phyloP scores from a whole-genome alignment of 768 basidiomycete species.

The Pleurotus tuber-regium region DNA sequence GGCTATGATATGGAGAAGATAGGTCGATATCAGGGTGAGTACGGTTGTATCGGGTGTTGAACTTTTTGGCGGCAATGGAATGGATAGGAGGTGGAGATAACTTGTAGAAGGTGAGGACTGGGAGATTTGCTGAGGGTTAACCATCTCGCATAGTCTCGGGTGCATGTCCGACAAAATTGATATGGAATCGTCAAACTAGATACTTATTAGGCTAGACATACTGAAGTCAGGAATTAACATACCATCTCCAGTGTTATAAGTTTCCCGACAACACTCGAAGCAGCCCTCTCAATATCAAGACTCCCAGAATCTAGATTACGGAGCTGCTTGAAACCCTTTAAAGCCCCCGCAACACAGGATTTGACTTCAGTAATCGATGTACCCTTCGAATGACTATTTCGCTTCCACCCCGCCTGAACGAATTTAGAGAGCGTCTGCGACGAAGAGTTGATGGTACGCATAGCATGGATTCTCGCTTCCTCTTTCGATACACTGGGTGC shows the following conservation, averaged over 20 bases:
- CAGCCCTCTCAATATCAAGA: slow-evolving; percentile 73
- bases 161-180: slow-evolving; percentile 45
- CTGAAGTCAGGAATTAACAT: too few relatives aligned
- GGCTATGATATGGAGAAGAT: slow-evolving; percentile 53
- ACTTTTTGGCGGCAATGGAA: slow-evolving; percentile 37
- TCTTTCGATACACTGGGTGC: slow-evolving; percentile 22
- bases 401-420: slow-evolving; percentile 62
- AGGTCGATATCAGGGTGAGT: slow-evolving; percentile 57
- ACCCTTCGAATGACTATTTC: slow-evolving; percentile 21
- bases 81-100: slow-evolving; percentile 34
- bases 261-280: slow-evolving; percentile 64
- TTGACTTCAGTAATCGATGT: slow-evolving; percentile 26
- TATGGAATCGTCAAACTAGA: slow-evolving; percentile 53
- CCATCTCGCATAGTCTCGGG: slow-evolving; percentile 35
- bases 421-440: slow-evolving; percentile 54
- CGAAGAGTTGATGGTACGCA: slow-evolving; percentile 63
- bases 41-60: slow-evolving; percentile 29
- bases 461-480: slow-evolving; percentile 42
- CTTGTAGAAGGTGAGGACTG: slow-evolving; percentile 7
- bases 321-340: slow-evolving; percentile 43
- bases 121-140: slow-evolving; percentile 4
- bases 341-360: slow-evolving; percentile 35
- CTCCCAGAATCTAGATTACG: slow-evolving; percentile 43
- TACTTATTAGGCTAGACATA: too few relatives aligned
- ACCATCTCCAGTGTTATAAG: slow-evolving; percentile 71